These are phyloP conservation scores for Chenopodium formosanum DNA, from an alignment of 148 eudicot genomes.

Conservation along the genomic window DNA sequence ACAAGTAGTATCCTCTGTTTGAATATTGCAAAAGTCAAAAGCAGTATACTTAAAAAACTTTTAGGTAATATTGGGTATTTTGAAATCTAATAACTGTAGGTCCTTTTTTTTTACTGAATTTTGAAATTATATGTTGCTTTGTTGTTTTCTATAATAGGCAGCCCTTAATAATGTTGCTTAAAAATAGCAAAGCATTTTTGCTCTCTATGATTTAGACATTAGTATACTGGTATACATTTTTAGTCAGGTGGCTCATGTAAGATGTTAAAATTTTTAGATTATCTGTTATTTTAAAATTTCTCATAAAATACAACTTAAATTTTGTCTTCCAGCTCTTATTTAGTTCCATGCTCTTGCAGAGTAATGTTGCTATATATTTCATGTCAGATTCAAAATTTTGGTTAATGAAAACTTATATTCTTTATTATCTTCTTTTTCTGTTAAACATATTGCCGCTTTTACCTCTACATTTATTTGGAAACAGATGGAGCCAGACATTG, in stretches of 20 bases:
- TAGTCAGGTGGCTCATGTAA: background rate
- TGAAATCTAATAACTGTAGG: background rate
- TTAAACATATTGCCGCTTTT: no score
- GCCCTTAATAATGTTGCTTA: background rate
- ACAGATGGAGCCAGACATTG: no score
- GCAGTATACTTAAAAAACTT: background rate
- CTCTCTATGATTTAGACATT: background rate
- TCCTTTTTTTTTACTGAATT: background rate
- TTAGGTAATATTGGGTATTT: background rate
- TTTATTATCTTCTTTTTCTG: background rate
- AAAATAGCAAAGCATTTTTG: background rate
- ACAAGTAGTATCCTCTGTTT: background rate
- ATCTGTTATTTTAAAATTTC: background rate
- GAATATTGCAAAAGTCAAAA: background rate
- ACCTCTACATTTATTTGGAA: no score
- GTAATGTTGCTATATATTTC: background rate
- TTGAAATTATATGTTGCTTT: background rate
- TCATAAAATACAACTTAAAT: background rate
- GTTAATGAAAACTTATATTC: background rate
- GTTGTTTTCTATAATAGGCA: background rate
- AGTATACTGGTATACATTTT: background rate
- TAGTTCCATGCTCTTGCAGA: background rate
- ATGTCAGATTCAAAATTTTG: constrained; percentile 1
- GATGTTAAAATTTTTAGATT: background rate
- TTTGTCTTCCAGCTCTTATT: background rate